Evolutionary conservation across 1,284 basidiomycete genomes (phyloP).

Genomic region (Naganishia sp.): DNA sequence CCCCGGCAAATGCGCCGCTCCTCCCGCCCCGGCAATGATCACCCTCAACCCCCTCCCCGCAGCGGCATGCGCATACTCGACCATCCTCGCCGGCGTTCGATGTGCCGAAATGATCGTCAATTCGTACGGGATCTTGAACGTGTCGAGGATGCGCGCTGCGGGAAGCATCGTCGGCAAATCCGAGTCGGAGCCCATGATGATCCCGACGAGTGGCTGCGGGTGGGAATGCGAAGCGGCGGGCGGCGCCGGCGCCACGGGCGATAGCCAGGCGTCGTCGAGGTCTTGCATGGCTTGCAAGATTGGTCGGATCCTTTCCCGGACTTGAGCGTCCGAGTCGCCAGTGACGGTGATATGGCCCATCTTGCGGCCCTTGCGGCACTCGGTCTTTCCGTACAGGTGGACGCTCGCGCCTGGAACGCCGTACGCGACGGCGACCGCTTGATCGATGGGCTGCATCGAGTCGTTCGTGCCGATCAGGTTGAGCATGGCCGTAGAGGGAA

Average conservation of each 20-base stretch:
- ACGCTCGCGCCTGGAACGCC: slow-evolving; percentile 73
- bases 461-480: slow-evolving; percentile 83
- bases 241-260: slow-evolving; percentile 53
- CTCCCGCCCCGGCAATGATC: slow-evolving; percentile 94
- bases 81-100: slow-evolving; percentile 85
- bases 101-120: slow-evolving; percentile 95
- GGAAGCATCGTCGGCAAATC: slow-evolving; percentile 91
- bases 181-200: slow-evolving; percentile 99
- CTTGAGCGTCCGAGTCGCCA: slow-evolving; percentile 75
- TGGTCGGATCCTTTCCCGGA: slow-evolving; percentile 68
- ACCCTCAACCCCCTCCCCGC: slow-evolving; percentile 70
- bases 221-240: slow-evolving; percentile 57
- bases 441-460: slow-evolving; percentile 61
- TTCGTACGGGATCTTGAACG: slow-evolving; percentile 85
- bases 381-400: slow-evolving; percentile 92
- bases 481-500: slow-evolving; percentile 87
- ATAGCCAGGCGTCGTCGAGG: slow-evolving; percentile 56
- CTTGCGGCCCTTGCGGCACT: slow-evolving; percentile 86
- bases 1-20: slow-evolving; percentile 94
- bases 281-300: slow-evolving; percentile 69
- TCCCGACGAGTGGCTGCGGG: slow-evolving; percentile 76
- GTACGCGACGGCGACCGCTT: slow-evolving; percentile 63
- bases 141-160: slow-evolving; percentile 79
- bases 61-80: slow-evolving; percentile 78
- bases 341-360: slow-evolving; percentile 97